These are phyloP conservation scores for Dissophora globulifera DNA, from an alignment of 192 early-diverging fungal species.

Conservation along the genomic window DNA sequence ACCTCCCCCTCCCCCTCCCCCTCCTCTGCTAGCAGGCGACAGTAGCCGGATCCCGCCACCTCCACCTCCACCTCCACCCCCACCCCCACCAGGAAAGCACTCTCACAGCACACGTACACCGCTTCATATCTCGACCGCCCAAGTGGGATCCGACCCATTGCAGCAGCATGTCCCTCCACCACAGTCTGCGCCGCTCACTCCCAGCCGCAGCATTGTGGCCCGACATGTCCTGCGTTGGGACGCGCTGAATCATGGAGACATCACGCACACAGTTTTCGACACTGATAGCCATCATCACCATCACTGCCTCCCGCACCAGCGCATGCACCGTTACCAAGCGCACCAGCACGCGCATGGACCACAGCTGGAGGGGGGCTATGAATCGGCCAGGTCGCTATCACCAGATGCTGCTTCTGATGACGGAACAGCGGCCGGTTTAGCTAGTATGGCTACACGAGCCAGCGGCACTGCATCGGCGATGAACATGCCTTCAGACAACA, in stretches of 20 bases:
- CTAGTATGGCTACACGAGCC: no score
- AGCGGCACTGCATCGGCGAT: no score
- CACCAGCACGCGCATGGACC: background rate
- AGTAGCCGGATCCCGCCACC: no score
- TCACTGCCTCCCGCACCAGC: background rate
- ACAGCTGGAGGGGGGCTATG: background rate
- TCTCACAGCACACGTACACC: conserved; percentile 1
- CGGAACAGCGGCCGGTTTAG: no score
- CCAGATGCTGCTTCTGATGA: no score
- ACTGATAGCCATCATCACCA: conserved; percentile 16
- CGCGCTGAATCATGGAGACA: conserved; percentile 34
- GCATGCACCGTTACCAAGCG: background rate
- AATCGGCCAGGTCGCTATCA: no score
- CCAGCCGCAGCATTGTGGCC: conserved; percentile 30
- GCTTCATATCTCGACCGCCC: conserved; percentile 15
- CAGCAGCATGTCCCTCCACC: background rate
- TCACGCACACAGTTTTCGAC: conserved; percentile 47
- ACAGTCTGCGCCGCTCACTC: conserved; percentile 14
- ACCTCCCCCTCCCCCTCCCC: conserved; percentile 3
- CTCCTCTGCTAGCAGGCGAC: no score
- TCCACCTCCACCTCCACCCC: conserved; percentile 29
- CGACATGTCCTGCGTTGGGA: conserved; percentile 44
- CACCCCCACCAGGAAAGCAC: background rate
- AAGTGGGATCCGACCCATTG: background rate
- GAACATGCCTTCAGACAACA: no score